Base-by-base conservation (phyloP, 805 yeast species). In the Saccharomycopsis fibuligera region DNA sequence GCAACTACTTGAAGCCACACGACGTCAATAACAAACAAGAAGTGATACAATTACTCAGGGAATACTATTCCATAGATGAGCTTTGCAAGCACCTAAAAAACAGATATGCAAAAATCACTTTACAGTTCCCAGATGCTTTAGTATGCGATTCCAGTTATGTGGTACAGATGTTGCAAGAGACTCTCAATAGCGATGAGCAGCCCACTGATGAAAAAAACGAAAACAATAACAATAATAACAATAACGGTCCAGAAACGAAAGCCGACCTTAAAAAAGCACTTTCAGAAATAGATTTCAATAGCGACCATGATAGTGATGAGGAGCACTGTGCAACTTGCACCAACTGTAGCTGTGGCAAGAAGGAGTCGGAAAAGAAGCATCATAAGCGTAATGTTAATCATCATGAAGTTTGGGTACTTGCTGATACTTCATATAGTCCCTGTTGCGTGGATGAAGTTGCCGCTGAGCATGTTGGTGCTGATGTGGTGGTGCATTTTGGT, bases 391-490 rank as follows among this genome's bases (percentile, higher is more conserved):
- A 40, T 19, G 19, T 19, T 16, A 17, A 22, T 25, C 23, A 44
- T 23, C 35, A 38, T 17, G 67, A 74, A 44, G 73, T 84, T 9
- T 91, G 91, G 86, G 77, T 91, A 16, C 67, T 93, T 33, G 99
- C 98, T 0, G 99, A 93, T 60, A 91, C 99, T 0, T 88, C 97
- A 0, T 93, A 93, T 60, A 86, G 96, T 25, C 73, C 96, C 1
- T 93, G 99, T 64, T 93, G 99, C 66, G 83, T 91, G 9, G 99
- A 93, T 63, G 97, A 90, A 60, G 95, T 91, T 24, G 98, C 99
- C 0, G 95, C 96, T 0, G 90, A 86, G 60, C 99, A 93, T 63
- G 95, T 91, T 14, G 61, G 69, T 5, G 89, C 93, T 5, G 96
- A 91, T 54, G 66, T 85, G 3, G 87, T 93, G 25, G 79, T 90